Conservation (phyloP, 2,329 filamentous ascomycete species). For the Ilyonectria sp. region DNA sequence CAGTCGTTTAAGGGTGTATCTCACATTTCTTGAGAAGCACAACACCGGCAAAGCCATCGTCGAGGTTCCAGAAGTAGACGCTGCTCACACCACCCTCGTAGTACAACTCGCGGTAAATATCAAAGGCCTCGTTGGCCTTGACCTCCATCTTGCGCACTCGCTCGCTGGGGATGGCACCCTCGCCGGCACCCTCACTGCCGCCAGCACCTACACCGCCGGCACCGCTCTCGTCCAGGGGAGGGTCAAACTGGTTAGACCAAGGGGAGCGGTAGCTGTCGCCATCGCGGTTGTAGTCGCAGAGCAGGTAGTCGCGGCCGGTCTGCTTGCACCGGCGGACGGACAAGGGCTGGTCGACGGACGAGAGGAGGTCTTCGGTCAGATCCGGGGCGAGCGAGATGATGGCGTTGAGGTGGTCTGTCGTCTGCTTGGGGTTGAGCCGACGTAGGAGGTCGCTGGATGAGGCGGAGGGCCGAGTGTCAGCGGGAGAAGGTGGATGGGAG, state of each 20-base stretch:
- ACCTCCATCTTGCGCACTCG: constrained; percentile 94
- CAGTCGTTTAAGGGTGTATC: constrained; percentile 39
- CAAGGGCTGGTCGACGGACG: constrained; percentile 96
- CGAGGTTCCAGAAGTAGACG: constrained; percentile 98
- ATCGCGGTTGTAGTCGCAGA: constrained; percentile 99
- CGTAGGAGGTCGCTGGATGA: constrained; percentile 90
- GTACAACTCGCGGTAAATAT: constrained; percentile 96
- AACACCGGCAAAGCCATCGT: constrained; percentile 97
- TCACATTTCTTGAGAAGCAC: constrained; percentile 94
- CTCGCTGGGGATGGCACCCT: constrained; percentile 91
- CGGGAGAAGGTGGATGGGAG: not conserved
- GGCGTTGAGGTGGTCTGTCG: constrained; percentile 86
- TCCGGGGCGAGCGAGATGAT: constrained; percentile 92
- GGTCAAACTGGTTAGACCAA: constrained; percentile 99
- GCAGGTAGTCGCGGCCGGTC: constrained; percentile 93
- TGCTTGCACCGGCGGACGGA: constrained; percentile 88
- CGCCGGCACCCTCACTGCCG: constrained; percentile 74
- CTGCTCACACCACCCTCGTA: constrained; percentile 96
- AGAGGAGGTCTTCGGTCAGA: constrained; percentile 96
- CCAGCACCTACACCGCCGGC: constrained; percentile 66
- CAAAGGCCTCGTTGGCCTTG: constrained; percentile 94
- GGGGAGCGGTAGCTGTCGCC: constrained; percentile 97
- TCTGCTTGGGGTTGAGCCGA: constrained; percentile 95
- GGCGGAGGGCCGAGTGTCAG: constrained; percentile 9
- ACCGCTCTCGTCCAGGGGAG: constrained; percentile 80